phyloP scores from a whole-genome alignment of 805 yeast genomes.

The Nematodospora valgi region DNA sequence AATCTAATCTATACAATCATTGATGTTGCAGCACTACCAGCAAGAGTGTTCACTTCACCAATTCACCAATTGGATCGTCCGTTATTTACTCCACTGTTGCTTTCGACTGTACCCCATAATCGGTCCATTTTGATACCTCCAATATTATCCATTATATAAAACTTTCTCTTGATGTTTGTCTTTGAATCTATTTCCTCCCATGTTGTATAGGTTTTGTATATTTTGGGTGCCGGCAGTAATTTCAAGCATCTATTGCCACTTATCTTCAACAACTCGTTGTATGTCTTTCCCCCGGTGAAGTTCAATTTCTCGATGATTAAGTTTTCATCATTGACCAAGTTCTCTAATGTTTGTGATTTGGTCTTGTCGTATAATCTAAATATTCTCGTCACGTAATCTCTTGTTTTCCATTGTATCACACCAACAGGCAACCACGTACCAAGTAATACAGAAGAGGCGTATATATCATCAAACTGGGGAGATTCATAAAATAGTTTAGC shows the following conservation, averaged over 20 bases:
- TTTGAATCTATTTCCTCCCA: slow-evolving; percentile 40
- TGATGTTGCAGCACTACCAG: too few species aligned
- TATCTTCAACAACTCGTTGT: slow-evolving; percentile 57
- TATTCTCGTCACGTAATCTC: slow-evolving; percentile 67
- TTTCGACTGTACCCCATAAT: slow-evolving; percentile 78
- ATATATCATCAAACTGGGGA: slow-evolving; percentile 48
- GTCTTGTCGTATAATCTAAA: slow-evolving; percentile 65
- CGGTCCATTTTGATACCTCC: slow-evolving; percentile 86
- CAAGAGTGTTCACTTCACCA: too few species aligned
- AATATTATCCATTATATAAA: slow-evolving; percentile 65
- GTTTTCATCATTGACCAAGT: slow-evolving; percentile 58
- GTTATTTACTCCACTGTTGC: slow-evolving; percentile 60
- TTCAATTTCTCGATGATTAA: slow-evolving; percentile 66
- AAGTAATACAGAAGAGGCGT: slow-evolving; percentile 43
- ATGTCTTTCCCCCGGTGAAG: slow-evolving; percentile 62
- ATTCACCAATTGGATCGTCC: slow-evolving; percentile 50
- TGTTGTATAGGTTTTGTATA: slow-evolving; percentile 29
- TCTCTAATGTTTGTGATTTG: slow-evolving; percentile 62
- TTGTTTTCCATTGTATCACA: slow-evolving; percentile 47
- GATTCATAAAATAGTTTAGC: slow-evolving; percentile 58
- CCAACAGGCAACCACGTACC: slow-evolving; percentile 57
- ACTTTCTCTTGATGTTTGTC: slow-evolving; percentile 34
- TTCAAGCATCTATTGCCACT: slow-evolving; percentile 31
- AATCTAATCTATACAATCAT: too few species aligned
- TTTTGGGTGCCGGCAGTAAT: slow-evolving; percentile 18